phyloP scores from a whole-genome alignment of 176 grass and related monocot species.

The Zoysia pacifica region DNA sequence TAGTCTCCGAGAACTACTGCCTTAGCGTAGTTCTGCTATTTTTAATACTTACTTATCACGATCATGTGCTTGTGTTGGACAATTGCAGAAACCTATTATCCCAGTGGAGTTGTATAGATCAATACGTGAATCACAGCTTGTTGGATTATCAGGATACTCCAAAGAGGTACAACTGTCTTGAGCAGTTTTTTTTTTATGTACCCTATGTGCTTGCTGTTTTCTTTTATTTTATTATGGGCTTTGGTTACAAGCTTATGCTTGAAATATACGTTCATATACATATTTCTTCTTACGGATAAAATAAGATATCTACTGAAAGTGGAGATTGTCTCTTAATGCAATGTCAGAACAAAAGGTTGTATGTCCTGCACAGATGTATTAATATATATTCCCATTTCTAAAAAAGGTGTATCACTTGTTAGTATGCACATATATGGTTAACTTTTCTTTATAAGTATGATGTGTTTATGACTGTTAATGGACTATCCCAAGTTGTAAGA shows the following conservation, averaged over 20 bases:
- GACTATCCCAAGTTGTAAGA: neutral
- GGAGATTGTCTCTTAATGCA: neutral
- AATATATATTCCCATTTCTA: neutral
- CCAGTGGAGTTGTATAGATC: slow-evolving; percentile 69
- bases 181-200: slow-evolving; percentile 22
- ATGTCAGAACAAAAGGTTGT: slow-evolving; percentile 1
- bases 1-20: slow-evolving; percentile 12
- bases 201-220: neutral
- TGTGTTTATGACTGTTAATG: neutral
- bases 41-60: slow-evolving; percentile 20
- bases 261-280: neutral
- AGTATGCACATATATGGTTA: neutral
- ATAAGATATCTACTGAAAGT: slow-evolving; percentile 2
- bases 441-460: neutral
- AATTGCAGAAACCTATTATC: slow-evolving; percentile 75
- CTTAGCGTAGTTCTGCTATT: neutral
- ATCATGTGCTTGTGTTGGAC: slow-evolving; percentile 31
- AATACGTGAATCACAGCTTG: slow-evolving; percentile 69
- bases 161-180: slow-evolving; percentile 51
- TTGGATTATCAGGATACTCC: slow-evolving; percentile 78
- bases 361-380: neutral
- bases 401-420: neutral
- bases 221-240: neutral
- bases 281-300: slow-evolving; percentile 17
- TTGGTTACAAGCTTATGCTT: neutral